Base-by-base conservation (phyloP, 495 filamentous ascomycete genomes). In the Pseudomonodictys pantanalensis region DNA sequence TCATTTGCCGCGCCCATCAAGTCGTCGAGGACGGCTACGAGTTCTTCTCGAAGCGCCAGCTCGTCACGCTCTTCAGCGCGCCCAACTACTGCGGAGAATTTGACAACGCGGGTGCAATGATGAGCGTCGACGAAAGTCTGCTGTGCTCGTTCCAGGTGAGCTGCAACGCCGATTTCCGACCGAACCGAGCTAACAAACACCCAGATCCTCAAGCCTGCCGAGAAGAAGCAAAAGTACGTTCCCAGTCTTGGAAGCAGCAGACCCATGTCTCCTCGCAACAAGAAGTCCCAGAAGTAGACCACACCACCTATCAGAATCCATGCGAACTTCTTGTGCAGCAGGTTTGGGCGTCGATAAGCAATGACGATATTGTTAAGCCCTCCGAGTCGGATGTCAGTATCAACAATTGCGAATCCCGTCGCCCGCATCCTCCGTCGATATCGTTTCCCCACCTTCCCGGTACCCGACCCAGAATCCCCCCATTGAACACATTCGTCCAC, bases 221-320 rank as follows among this genome's bases (percentile, higher is more conserved):
- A 98, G 84, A 98, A 98, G 86, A 98, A 98, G 88, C 92, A 96
- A 90, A 98, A 98, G 91, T 98, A 96, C 82, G 92, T 96, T 73
- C 88, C 89, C 79, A 85, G 86, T 80, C 85, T 92, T 79, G 89
- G 88, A 79, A 83, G 86, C 78, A 83, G 86, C 84, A 86, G 86
- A 78, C 83, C 88, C 77, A 81, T 88, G 78, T 93, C 88, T 84
- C 90, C 88, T 78, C 87, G 89, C 84, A 92, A 89, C 76, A 85
- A 89, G 78, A 87, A 89, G 79, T 90, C 90, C 80, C 86, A 87
- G 77, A 65, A 63, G 62, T 68, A 91, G 84, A 85, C 77, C 71
- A 73, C 79, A 78, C 81, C 72, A 64, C 23, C 52, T 23, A 42
- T n/a, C 45, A 63, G 64, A 64, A 67, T 50, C 43, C 52, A 87